Percentiles rank a stretch among this genome's conserved stretches.
These are phyloP conservation scores for Neurospora tetraspora DNA, from an alignment of 495 filamentous ascomycete genomes.

Conservation along the genomic window DNA sequence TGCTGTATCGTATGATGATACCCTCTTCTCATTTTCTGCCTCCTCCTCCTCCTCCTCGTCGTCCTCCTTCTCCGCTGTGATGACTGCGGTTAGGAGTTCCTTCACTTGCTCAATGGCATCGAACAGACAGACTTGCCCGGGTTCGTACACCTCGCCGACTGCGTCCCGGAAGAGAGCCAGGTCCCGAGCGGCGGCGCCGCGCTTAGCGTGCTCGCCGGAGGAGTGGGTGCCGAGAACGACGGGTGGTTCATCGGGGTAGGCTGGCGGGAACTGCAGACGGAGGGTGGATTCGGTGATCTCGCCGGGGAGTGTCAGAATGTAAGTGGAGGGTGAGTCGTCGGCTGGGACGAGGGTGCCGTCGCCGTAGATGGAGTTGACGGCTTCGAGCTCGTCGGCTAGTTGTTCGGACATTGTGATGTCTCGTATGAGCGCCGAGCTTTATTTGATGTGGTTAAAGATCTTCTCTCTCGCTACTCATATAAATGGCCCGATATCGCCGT, in stretches of 20 bases:
- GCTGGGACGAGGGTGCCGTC: constrained; percentile 46
- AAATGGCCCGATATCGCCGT: not conserved
- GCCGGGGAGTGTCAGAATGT: constrained; percentile 42
- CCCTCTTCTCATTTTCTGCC: not conserved
- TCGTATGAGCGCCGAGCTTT: not conserved
- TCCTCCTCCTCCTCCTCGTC: not conserved
- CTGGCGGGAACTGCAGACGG: constrained; percentile 53
- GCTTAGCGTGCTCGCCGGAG: constrained; percentile 44
- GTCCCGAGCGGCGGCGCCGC: constrained; percentile 59
- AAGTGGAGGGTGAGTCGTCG: constrained; percentile 22
- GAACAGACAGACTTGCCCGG: constrained; percentile 77
- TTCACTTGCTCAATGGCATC: constrained; percentile 65
- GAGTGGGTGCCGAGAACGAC: constrained; percentile 57
- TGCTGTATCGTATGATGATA: not conserved
- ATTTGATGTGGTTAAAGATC: not conserved
- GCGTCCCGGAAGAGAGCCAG: constrained; percentile 56
- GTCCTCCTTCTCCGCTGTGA: constrained; percentile 3
- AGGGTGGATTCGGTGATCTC: constrained; percentile 36
- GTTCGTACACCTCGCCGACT: constrained; percentile 52
- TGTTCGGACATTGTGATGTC: constrained; percentile 55
- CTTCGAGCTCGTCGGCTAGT: constrained; percentile 72
- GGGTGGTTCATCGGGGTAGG: constrained; percentile 65
- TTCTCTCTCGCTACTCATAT: not conserved
- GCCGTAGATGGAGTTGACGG: constrained; percentile 90
- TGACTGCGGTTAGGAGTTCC: constrained; percentile 16